phyloP scores from a whole-genome alignment of 139 green algal species.

The Nannochloris sp. region DNA sequence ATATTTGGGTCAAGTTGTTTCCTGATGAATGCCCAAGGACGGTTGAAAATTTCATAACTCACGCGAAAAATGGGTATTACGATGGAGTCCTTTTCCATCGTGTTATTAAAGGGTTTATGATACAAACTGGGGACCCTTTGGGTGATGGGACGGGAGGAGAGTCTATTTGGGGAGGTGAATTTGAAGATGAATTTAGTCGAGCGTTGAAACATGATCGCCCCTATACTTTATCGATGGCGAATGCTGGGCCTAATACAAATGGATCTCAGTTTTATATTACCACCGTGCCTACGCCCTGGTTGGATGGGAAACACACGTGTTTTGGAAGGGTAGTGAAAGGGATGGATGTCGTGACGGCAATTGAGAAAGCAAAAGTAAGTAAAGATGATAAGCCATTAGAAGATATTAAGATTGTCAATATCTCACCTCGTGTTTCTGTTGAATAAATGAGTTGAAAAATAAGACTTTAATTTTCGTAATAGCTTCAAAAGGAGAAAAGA shows the following conservation, averaged over 20 bases:
- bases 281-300: slow-evolving; percentile 78
- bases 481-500: background rate
- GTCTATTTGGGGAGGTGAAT: slow-evolving; percentile 96
- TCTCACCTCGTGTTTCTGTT: slow-evolving; percentile 27
- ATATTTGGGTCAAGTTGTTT: slow-evolving; percentile 90
- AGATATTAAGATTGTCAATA: slow-evolving; percentile 93
- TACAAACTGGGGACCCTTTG: slow-evolving; percentile 21
- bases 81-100: slow-evolving; percentile 91
- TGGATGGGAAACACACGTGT: slow-evolving; percentile 66
- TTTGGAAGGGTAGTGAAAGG: slow-evolving; percentile 75
- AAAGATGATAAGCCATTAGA: slow-evolving; percentile 84
- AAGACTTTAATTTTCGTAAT: background rate
- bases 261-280: slow-evolving; percentile 85
- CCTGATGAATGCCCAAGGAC: slow-evolving; percentile 90
- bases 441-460: background rate
- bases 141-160: slow-evolving; percentile 93
- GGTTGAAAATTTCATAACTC: slow-evolving; percentile 97
- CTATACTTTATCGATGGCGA: slow-evolving; percentile 83
- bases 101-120: slow-evolving; percentile 98
- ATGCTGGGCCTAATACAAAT: slow-evolving; percentile 50
- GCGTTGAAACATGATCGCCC: slow-evolving; percentile 84
- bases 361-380: slow-evolving; percentile 87
- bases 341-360: slow-evolving; percentile 85
- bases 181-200: slow-evolving; percentile 93
- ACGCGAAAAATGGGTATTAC: slow-evolving; percentile 92